Evolutionary conservation across 2,329 filamentous ascomycete genomes (phyloP), one percentile per base, ranked within the genome.

Genomic region (Claviceps quebecensis): DNA sequence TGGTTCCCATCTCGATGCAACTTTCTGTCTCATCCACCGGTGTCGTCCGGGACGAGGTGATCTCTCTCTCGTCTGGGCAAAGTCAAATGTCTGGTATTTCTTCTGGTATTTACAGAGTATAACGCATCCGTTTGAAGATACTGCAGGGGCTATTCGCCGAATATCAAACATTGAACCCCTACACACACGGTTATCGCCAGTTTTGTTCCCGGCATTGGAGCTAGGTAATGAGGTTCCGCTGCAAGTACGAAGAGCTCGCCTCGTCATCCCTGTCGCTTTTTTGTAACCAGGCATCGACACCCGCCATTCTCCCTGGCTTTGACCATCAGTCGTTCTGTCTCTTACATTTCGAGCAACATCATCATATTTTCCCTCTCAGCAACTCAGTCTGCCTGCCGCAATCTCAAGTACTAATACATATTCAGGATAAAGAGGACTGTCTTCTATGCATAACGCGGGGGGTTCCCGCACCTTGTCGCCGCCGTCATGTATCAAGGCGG

Each of bases 401-500:
- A 4, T 23, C 11, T 17, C 22, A 36, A 41, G 19, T 23, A 16
- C 11, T 23, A 47, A 8, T 9, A 17, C 38, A 23, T 17, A 8
- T 22, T 23, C 22, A 44, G 22, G 16, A 23, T 11, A 19, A 22
- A 5, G 40, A n/a, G 26, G 41, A 37, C 23, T 16, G 7, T n/a
- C 44, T 16, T 40, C 46, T 22, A n/a, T 39, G 45, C 34, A 36
- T 17, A 47, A 49, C 48, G 48, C 29, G 48, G 45, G 44, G 34
- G 39, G 22, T 46, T 45, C 39, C 45, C 48, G 45, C 48, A 16
- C 48, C n/a, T 47, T 43, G 29, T 36, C 34, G 5, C 45, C 26
- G 37, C 37, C 61, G 65, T 55, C 65, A 81, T 81, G 77, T 81
- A 79, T 66, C 71, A 72, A 61, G 71, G 71, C 57, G 66, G 70